Conservation (phyloP, 352 stramenopile species). For the Sclerospora graminicola region DNA sequence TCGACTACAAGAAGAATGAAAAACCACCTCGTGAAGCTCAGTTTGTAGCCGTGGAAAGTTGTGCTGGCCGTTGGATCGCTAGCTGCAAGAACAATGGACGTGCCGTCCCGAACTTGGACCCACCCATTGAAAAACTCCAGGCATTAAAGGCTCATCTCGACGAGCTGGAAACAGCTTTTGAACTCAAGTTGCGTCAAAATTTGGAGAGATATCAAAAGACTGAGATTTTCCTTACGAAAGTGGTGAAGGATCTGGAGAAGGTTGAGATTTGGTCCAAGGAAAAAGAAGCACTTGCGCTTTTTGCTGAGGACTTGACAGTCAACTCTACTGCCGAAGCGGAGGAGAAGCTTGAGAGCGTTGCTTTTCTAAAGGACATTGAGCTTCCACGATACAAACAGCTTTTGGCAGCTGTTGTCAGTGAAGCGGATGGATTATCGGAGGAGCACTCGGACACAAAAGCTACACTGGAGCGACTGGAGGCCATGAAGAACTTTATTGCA, state of each 20-base stretch:
- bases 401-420: constrained; percentile 48
- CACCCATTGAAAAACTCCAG: constrained; percentile 72
- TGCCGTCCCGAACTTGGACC: constrained; percentile 51
- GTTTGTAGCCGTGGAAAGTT: constrained; percentile 73
- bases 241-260: constrained; percentile 81
- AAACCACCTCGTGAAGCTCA: constrained; percentile 73
- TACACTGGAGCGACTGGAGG: constrained; percentile 60
- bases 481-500: constrained; percentile 64
- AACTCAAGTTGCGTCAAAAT: constrained; percentile 63
- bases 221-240: constrained; percentile 69
- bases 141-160: constrained; percentile 62
- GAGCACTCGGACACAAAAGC: constrained; percentile 58
- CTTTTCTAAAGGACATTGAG: constrained; percentile 77
- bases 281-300: constrained; percentile 58
- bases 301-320: constrained; percentile 44
- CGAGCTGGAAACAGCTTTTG: constrained; percentile 55
- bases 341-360: constrained; percentile 76
- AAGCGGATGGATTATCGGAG: constrained; percentile 53
- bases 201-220: constrained; percentile 78
- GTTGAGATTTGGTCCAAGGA: constrained; percentile 76
- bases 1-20: constrained; percentile 85
- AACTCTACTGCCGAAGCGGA: constrained; percentile 58
- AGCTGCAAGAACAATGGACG: constrained; percentile 86
- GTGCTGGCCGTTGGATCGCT: constrained; percentile 67
- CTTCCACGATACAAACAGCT: constrained; percentile 78